Evolutionary conservation across 192 early-diverging fungal species (phyloP).

Genomic region (Linnemannia elongata): DNA sequence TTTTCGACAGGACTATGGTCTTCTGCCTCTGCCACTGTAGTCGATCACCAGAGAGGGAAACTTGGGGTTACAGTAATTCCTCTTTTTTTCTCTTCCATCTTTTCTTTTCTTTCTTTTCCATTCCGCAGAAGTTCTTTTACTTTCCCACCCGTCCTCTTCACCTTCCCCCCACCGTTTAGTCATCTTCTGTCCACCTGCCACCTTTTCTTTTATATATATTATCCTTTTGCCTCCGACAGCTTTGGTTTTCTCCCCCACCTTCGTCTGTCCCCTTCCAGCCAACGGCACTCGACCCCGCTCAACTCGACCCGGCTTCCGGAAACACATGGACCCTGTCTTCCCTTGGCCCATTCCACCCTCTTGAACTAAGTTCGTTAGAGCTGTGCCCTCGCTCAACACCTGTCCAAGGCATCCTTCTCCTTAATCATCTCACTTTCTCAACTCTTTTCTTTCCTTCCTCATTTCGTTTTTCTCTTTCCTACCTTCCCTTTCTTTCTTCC

Average conservation of each 20-base stretch:
- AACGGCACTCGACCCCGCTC: slow-evolving; percentile 8
- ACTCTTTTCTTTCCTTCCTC: neutral
- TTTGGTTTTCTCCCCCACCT: neutral
- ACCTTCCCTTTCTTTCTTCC: neutral
- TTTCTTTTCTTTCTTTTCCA: neutral
- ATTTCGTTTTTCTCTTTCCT: neutral
- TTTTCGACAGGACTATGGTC: no score
- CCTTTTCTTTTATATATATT: neutral
- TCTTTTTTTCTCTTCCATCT: neutral
- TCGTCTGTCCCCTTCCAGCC: neutral
- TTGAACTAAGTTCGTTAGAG: neutral
- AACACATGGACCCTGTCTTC: slow-evolving; percentile 10
- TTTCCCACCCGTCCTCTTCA: neutral
- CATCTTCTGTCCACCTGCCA: neutral
- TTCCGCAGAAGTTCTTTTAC: neutral
- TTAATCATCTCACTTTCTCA: neutral
- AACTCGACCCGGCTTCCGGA: neutral
- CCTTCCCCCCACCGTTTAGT: neutral
- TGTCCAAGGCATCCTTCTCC: neutral
- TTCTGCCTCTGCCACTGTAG: neutral
- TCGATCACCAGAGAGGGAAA: neutral
- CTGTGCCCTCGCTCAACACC: neutral
- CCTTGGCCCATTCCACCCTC: neutral
- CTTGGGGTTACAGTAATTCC: neutral
- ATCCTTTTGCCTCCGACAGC: neutral